Conservation (phyloP, 768 basidiomycete species). For the Pisolithus tinctorius region DNA sequence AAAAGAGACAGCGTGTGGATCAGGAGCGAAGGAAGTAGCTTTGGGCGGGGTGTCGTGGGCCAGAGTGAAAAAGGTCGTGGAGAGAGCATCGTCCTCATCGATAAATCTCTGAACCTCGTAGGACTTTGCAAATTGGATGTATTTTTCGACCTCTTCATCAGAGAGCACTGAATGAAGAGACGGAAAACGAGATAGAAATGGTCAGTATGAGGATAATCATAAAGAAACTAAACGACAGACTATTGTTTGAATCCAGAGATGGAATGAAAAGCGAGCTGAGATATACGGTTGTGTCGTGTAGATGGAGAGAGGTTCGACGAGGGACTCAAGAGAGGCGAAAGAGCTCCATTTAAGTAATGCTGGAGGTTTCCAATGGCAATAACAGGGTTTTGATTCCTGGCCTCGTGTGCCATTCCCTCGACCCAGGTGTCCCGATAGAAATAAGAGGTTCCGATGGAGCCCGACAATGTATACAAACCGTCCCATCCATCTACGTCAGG, state of each 20-base stretch:
- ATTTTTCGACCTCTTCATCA: neutral
- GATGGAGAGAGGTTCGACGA: too few relatives aligned
- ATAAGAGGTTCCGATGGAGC: too few relatives aligned
- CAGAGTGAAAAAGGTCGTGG: neutral
- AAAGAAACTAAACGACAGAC: neutral
- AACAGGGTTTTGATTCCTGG: too few relatives aligned
- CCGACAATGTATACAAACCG: too few relatives aligned
- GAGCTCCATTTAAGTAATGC: too few relatives aligned
- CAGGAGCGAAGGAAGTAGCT: conserved; percentile 8
- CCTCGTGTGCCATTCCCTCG: too few relatives aligned
- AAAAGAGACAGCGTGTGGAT: conserved; percentile 5
- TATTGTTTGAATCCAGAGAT: neutral
- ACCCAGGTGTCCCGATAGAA: too few relatives aligned
- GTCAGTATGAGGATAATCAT: conserved; percentile 1
- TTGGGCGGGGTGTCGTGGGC: conserved; percentile 1
- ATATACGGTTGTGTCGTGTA: too few relatives aligned
- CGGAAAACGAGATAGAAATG: neutral
- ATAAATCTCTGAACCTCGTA: neutral
- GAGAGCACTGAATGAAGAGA: conserved; percentile 1
- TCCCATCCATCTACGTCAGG: too few relatives aligned
- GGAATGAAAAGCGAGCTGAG: too few relatives aligned
- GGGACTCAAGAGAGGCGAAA: too few relatives aligned
- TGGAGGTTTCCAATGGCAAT: too few relatives aligned
- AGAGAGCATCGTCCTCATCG: neutral
- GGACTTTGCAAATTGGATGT: neutral